Conservation (phyloP, 257 asterid species). For the Plantago ovata region DNA sequence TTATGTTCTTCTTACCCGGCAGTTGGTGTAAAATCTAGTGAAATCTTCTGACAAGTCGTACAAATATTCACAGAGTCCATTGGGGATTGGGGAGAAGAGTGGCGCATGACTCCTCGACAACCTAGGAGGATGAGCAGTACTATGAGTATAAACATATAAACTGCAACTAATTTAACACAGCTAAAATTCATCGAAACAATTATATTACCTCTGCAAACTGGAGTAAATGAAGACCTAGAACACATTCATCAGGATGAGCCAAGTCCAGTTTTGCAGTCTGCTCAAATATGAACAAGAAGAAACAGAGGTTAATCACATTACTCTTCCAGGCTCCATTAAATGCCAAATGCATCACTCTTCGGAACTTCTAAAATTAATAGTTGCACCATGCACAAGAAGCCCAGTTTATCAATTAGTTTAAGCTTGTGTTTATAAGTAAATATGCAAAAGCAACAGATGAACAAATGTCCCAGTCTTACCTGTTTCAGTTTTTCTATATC, state of each 20-base stretch:
- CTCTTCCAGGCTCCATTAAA: no score
- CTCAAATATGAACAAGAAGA: conserved; percentile 25
- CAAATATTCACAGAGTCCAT: conserved; percentile 69
- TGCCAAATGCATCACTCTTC: no score
- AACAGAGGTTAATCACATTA: conserved; percentile 9
- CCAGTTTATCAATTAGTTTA: no score
- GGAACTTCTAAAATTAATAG: no score
- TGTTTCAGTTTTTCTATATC: conserved; percentile 71
- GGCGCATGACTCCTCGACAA: conserved; percentile 76
- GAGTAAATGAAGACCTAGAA: conserved; percentile 77
- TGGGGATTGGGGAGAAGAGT: conserved; percentile 74
- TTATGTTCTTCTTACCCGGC: conserved; percentile 53
- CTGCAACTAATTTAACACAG: not conserved
- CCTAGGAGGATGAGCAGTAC: conserved; percentile 33
- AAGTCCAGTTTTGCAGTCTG: conserved; percentile 60
- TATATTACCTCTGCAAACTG: conserved; percentile 76
- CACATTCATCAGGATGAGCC: conserved; percentile 81
- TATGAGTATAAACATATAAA: conserved; percentile 2
- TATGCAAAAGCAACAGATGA: no score
- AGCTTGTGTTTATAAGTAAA: no score
- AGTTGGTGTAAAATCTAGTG: conserved; percentile 76
- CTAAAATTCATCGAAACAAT: not conserved
- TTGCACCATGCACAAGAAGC: no score
- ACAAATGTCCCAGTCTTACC: conserved; percentile 32
- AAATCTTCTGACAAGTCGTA: conserved; percentile 85